Conservation (phyloP, 495 filamentous ascomycete species). For the Aspergillus funiculosus region DNA sequence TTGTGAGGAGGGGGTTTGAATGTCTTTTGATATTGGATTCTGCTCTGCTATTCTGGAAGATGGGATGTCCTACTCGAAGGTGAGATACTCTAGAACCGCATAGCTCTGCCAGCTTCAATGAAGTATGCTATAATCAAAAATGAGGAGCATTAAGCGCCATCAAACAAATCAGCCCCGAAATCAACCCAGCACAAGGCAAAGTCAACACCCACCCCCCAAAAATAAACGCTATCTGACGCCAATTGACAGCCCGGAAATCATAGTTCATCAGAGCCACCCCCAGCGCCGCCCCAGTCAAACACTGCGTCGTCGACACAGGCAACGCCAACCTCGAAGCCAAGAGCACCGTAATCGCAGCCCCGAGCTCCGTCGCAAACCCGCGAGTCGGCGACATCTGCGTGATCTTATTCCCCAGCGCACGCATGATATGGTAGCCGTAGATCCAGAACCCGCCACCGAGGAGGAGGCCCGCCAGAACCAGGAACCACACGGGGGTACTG, state of each 20-base stretch:
- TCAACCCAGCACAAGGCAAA: constrained; percentile 34
- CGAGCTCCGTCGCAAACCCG: constrained; percentile 65
- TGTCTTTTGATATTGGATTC: too few species aligned
- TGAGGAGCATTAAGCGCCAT: constrained; percentile 38
- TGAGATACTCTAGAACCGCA: too few species aligned
- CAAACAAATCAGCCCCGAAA: constrained; percentile 32
- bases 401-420: constrained; percentile 62
- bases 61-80: too few species aligned
- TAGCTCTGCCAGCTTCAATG: too few species aligned
- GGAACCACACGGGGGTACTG: constrained; percentile 61
- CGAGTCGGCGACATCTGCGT: constrained; percentile 63
- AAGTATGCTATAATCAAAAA: too few species aligned
- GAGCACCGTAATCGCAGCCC: constrained; percentile 62
- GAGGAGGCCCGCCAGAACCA: constrained; percentile 51
- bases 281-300: constrained; percentile 32
- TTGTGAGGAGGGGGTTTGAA: too few species aligned
- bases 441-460: constrained; percentile 62
- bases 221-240: constrained; percentile 33
- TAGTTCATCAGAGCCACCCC: constrained; percentile 40
- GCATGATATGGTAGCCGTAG: constrained; percentile 69
- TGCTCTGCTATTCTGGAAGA: too few species aligned
- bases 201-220: constrained; percentile 37
- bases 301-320: constrained; percentile 39
- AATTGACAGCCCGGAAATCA: constrained; percentile 35
- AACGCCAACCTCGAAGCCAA: constrained; percentile 54